These are phyloP conservation scores for Elongisporangium prolatum DNA, from an alignment of 352 stramenopile genomes.

Conservation along the genomic window DNA sequence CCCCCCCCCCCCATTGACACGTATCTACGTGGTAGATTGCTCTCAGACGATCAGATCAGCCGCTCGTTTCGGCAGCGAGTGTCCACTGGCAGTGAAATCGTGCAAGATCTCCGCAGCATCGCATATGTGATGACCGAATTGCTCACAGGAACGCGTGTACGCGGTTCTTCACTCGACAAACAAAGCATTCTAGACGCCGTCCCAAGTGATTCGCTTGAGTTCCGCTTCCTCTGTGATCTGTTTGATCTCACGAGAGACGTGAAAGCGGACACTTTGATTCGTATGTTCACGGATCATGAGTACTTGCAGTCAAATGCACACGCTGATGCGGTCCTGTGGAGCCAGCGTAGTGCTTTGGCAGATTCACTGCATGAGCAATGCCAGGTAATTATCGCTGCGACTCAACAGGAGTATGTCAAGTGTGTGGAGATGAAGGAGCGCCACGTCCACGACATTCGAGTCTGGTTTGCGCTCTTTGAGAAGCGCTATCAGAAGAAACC, in stretches of 20 bases:
- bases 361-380: constrained; percentile 17
- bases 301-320: not conserved
- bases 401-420: constrained; percentile 34
- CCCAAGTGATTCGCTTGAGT: constrained; percentile 13
- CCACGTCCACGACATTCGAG: constrained; percentile 35
- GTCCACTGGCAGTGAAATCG: constrained; percentile 1
- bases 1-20: not conserved
- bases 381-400: constrained; percentile 25
- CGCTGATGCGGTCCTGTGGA: not conserved
- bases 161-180: constrained; percentile 24
- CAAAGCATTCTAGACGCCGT: constrained; percentile 24
- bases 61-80: constrained; percentile 21
- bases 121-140: constrained; percentile 60
- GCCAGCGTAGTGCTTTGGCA: not conserved
- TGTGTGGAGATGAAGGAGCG: constrained; percentile 29
- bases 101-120: constrained; percentile 45
- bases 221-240: constrained; percentile 25
- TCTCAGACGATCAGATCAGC: constrained; percentile 24
- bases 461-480: constrained; percentile 52
- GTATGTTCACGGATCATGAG: not conserved
- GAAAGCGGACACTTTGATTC: not conserved
- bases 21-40: not conserved
- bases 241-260: constrained; percentile 4
- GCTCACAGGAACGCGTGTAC: constrained; percentile 40
- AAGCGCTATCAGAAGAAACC: constrained; percentile 47